phyloP scores from a whole-genome alignment of 2,329 filamentous ascomycete species.

The Aspergillaceae sp. region DNA sequence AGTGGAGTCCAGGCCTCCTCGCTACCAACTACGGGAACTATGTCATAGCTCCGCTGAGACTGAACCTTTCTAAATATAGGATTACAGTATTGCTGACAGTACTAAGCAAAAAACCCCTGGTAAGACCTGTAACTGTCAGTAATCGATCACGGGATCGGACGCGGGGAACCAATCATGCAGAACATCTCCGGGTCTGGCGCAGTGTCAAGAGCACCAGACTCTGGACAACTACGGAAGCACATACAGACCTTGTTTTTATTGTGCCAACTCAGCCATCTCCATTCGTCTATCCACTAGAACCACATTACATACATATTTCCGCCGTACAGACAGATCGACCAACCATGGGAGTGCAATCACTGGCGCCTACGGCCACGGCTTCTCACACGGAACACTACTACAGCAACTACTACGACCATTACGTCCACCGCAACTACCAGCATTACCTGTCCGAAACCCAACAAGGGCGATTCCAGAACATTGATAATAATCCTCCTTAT shows the following conservation, averaged over 20 bases:
- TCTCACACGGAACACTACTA: constrained; percentile 7
- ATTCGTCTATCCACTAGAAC: neutral
- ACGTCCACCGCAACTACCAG: constrained; percentile 4
- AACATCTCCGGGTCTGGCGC: neutral
- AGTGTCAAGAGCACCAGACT: neutral
- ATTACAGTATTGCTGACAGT: too few species aligned
- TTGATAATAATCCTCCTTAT: neutral
- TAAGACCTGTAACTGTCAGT: too few species aligned
- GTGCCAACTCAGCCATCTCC: neutral
- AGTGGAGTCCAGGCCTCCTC: too few species aligned
- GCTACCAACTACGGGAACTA: too few species aligned
- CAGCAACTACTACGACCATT: constrained; percentile 5
- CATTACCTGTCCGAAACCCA: neutral
- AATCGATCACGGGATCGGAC: neutral
- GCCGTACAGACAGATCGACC: neutral
- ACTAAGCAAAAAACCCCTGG: too few species aligned
- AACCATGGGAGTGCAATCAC: constrained; percentile 15
- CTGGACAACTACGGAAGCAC: neutral
- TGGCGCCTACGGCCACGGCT: neutral
- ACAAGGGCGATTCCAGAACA: constrained; percentile 3
- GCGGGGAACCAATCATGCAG: neutral
- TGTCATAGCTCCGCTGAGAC: too few species aligned
- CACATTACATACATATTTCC: neutral
- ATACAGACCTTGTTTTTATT: neutral
- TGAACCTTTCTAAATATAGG: too few species aligned